A percentile compares a stretch with the other conserved stretches of the same genome.
Evolutionary conservation across 345 rosid genomes (phyloP).

Genomic region (Chamaenerion angustifolium): DNA sequence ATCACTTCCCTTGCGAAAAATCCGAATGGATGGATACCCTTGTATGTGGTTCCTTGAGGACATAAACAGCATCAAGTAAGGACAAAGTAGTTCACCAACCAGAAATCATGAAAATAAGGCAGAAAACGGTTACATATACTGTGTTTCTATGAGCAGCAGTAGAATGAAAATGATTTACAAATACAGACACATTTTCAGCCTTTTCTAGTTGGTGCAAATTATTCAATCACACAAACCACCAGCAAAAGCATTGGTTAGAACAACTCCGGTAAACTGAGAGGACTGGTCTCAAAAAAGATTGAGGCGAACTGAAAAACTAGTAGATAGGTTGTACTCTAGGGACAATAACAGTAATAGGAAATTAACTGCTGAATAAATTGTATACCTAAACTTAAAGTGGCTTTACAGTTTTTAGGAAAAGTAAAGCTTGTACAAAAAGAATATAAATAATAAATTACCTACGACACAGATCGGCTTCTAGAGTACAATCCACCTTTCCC

Average conservation of each 20-base stretch:
- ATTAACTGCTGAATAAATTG: neutral
- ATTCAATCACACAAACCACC: no score
- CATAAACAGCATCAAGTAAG: conserved; percentile 4
- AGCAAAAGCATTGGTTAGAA: no score
- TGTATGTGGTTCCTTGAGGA: conserved; percentile 78
- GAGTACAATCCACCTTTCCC: conserved; percentile 87
- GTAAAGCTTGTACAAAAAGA: neutral
- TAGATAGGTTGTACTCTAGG: no score
- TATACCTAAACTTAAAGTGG: neutral
- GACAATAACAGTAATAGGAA: no score
- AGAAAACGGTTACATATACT: no score
- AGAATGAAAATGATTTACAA: no score
- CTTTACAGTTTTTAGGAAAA: neutral
- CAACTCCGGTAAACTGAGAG: no score
- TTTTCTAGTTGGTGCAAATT: no score
- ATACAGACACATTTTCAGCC: no score
- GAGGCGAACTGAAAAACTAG: no score
- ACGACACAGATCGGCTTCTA: conserved; percentile 63
- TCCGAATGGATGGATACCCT: conserved; percentile 97
- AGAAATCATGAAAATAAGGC: neutral
- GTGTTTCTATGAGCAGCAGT: no score
- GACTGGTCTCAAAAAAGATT: no score
- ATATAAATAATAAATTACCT: conserved; percentile 42
- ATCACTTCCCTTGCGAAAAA: conserved; percentile 95
- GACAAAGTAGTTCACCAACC: neutral